phyloP scores from a whole-genome alignment of 345 rosid genomes.

The Eucalyptus tenuipes region DNA sequence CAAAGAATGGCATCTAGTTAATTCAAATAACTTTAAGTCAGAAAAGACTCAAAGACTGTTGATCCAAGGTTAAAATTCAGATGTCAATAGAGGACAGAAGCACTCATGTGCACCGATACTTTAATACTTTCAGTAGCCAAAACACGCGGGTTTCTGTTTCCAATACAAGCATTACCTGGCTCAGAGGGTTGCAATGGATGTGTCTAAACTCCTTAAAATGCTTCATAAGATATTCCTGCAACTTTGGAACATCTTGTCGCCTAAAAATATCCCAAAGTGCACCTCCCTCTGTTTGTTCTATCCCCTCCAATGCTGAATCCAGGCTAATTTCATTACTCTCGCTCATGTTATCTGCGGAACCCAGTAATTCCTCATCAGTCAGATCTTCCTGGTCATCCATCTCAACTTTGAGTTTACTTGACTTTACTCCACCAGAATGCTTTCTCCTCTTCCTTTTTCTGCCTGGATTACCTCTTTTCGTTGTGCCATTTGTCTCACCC shows the following conservation, averaged over 20 bases:
- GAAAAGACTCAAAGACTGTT: neutral
- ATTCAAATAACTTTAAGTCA: neutral
- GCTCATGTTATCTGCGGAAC: neutral
- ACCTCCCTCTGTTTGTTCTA: constrained; percentile 13
- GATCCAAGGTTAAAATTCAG: neutral
- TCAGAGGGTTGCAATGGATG: constrained; percentile 15
- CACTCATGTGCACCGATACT: neutral
- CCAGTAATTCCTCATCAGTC: neutral
- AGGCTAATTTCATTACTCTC: neutral
- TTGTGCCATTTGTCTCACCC: neutral
- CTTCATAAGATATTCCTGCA: constrained; percentile 21
- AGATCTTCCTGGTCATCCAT: neutral
- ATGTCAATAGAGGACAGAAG: neutral
- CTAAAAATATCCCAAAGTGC: constrained; percentile 45
- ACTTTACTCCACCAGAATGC: neutral
- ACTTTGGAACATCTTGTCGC: constrained; percentile 32
- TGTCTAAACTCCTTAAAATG: constrained; percentile 34
- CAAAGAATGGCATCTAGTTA: neutral
- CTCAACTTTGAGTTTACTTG: neutral
- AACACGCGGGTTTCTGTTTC: neutral
- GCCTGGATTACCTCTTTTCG: neutral
- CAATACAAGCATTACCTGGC: constrained; percentile 3
- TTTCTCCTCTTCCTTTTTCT: neutral
- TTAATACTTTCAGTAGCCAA: neutral
- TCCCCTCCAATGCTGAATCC: neutral